phyloP scores from a whole-genome alignment of 2,329 filamentous ascomycete genomes.

The Emergomyces pasteurianus region DNA sequence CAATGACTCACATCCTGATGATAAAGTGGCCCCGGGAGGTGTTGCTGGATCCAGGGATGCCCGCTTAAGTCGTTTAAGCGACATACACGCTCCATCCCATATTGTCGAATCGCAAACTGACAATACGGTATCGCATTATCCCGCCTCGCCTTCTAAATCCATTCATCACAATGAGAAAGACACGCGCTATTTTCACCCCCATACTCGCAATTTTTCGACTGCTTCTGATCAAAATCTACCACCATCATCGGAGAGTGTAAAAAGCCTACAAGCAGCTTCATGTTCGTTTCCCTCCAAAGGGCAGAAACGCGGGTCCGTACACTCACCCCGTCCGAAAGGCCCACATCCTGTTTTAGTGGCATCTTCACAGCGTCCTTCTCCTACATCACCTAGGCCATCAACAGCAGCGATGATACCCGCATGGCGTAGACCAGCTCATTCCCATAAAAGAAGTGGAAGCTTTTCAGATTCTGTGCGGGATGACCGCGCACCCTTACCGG shows the following conservation, averaged over 20 bases:
- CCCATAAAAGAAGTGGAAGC: conserved; percentile 72
- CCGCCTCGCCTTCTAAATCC: conserved; percentile 12
- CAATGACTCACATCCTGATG: conserved; percentile 47
- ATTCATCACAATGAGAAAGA: conserved; percentile 8
- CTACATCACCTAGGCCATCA: conserved; percentile 17
- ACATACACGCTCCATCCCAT: conserved; percentile 24
- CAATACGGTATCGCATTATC: conserved; percentile 7
- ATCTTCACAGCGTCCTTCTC: conserved; percentile 17
- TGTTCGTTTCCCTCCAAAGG: conserved; percentile 46
- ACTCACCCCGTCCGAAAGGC: conserved; percentile 21
- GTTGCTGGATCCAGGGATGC: conserved; percentile 50
- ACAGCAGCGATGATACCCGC: conserved; percentile 21
- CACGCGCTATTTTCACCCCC: conserved; percentile 8
- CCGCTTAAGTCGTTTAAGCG: conserved; percentile 13
- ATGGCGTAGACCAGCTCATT: conserved; percentile 37
- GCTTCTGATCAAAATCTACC: conserved; percentile 25
- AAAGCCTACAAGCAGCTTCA: conserved; percentile 46
- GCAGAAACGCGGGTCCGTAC: conserved; percentile 23
- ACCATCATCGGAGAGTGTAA: conserved; percentile 30
- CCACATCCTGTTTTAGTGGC: conserved; percentile 32
- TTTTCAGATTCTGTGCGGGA: conserved; percentile 75
- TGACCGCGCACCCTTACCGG: conserved; percentile 42
- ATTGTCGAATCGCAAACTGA: conserved; percentile 4
- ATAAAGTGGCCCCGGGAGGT: conserved; percentile 65
- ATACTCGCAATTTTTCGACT: conserved; percentile 26